Evolutionary conservation across 2,329 filamentous ascomycete species (phyloP), one percentile per base, ranked within the genome.

Genomic region (Colletotrichum filicis): DNA sequence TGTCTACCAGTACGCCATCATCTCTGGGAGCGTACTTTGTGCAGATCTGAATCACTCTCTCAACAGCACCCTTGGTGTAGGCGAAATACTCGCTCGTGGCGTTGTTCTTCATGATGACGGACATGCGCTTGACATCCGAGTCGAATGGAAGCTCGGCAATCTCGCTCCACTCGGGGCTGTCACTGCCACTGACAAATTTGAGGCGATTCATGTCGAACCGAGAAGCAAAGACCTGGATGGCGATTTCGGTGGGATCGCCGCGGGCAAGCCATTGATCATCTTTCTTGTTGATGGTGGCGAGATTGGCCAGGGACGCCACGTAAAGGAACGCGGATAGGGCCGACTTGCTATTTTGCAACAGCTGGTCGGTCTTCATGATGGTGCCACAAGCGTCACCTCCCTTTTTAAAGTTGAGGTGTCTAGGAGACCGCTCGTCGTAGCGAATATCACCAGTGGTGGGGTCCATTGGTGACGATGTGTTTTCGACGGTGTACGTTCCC

Each of bases 101-200:
- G 74, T 81, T 84, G 65, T 85, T 76, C 72, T 83, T 81, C 80
- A 91, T 92, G 67, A 93, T 88, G 55, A 93, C 91, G 0, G 91
- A 93, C 92, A 94, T 94, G 74, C 91, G 91, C 84, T 94, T 94
- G 75, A 93, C 88, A 74, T 91, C 90, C 0, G 91, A 93, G 77
- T 93, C 92, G 78, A 94, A 94, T 0, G 92, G 92, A 64, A 92
- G 91, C 78, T 94, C 92, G 1, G 89, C 88, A 57, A 92, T 82
- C 75, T 91, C 85, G 55, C 83, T 83, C 88, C 88, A 92, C 53
- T 85, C 80, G 1, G 86, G 82, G 14, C 82, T 81, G 0, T 87
- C 82, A 6, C 42, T 49, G 3, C 87, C 88, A 35, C 85, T 83
- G 0, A 85, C 85, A 76, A 89, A 86, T 19, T 83, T 82, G 22